Evolutionary conservation across 2,329 filamentous ascomycete genomes (phyloP), one percentile per base, ranked within the genome.

Genomic region (Simplicillium sp.): DNA sequence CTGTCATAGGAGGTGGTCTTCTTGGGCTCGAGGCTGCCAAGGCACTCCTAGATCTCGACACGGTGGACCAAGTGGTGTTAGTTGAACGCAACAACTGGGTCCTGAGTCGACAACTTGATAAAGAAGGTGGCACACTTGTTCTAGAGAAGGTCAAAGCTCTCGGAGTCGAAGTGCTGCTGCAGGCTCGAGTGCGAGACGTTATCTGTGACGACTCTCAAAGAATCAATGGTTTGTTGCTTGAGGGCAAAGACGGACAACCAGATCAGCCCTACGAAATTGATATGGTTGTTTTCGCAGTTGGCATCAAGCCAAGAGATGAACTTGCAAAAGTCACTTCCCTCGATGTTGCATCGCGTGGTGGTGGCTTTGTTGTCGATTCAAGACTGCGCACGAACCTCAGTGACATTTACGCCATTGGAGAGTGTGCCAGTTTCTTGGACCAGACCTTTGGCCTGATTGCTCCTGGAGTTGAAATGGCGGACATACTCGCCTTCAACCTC

Each of bases 391-490:
- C 88, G 2, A 92, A 77, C 28, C 59, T 72, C 4, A 68, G 77
- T 0, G 80, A 83, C 47, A 76, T 95, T 38, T 95, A 92, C 56
- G 88, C 88, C 36, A 83, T 95, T 38, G 89, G 88, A 42, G 89
- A 95, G 61, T 95, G 88, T 52, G 87, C 88, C 5, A 92, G 82
- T 63, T 95, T 87, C 86, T 74, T 89, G 47, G 82, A 78, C 49
- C 84, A 92, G 60, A 88, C 86, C 0, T 95, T 87, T 49, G 88
- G 88, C 6, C 75, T 96, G 15, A 94, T 96, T 50, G 87, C 84
- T 0, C 88, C 88, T 0, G 88, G 88, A 14, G 75, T 95, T 29
- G 89, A 94, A 60, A 94, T 94, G 86, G 89, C 89, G 1, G 88
- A 94, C 50, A 81, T 95, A 1, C 75, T 95, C 3, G 80, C 88